Evolutionary conservation across 2,329 filamentous ascomycete genomes (phyloP).

Genomic region (Aureobasidium melanogenum): DNA sequence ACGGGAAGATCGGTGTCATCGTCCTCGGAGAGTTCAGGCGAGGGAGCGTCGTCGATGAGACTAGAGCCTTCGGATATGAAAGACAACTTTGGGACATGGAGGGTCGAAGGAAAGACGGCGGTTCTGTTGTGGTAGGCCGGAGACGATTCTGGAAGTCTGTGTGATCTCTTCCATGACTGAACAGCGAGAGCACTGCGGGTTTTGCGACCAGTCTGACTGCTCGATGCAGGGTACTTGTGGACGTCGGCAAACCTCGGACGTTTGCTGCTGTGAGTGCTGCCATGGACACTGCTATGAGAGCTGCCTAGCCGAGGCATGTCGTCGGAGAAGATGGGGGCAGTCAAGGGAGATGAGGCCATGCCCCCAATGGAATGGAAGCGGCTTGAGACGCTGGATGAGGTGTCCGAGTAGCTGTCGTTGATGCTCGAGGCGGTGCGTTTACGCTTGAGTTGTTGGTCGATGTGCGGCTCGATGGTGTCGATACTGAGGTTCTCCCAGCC

Average conservation of each 20-base stretch:
- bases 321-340: constrained; percentile 76
- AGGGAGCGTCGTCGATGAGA: constrained; percentile 54
- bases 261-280: constrained; percentile 40
- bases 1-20: constrained; percentile 74
- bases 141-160: constrained; percentile 75
- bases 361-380: constrained; percentile 58
- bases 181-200: constrained; percentile 22
- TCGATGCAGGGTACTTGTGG: constrained; percentile 19
- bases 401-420: constrained; percentile 74
- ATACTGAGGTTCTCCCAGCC: constrained; percentile 87
- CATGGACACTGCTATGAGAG: constrained; percentile 2
- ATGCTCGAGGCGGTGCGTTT: constrained; percentile 57
- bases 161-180: constrained; percentile 66
- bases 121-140: constrained; percentile 71
- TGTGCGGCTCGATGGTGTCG: constrained; percentile 74
- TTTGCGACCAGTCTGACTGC: constrained; percentile 24
- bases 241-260: constrained; percentile 17
- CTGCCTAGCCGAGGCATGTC: constrained; percentile 59
- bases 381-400: constrained; percentile 75
- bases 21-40: constrained; percentile 59
- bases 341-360: constrained; percentile 78
- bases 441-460: constrained; percentile 69
- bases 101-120: constrained; percentile 58
- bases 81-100: constrained; percentile 61
- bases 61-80: constrained; percentile 67